Conservation (phyloP, 768 basidiomycete genomes). For the Auriscalpium microsporum region DNA sequence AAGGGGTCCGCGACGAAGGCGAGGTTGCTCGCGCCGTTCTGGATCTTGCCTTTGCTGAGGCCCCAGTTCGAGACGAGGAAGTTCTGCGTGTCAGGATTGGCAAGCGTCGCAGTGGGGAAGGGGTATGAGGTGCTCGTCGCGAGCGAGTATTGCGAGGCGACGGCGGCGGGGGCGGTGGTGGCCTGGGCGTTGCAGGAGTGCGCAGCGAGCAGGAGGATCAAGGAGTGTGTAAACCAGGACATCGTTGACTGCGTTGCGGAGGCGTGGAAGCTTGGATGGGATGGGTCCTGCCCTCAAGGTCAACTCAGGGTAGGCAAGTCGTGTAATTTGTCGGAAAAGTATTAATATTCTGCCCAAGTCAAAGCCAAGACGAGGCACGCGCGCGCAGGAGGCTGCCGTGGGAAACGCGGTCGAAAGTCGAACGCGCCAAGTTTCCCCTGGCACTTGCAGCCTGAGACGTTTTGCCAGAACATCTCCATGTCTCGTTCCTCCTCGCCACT, state of each 20-base stretch:
- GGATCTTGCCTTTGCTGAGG: slow-evolving; percentile 50
- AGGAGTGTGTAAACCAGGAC: neutral
- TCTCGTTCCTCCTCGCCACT: too few relatives aligned
- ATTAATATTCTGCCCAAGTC: too few relatives aligned
- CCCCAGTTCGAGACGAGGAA: slow-evolving; percentile 53
- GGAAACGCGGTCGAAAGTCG: too few relatives aligned
- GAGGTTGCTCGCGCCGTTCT: slow-evolving; percentile 46
- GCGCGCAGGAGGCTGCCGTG: too few relatives aligned
- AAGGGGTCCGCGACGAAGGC: slow-evolving; percentile 64
- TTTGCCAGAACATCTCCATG: too few relatives aligned
- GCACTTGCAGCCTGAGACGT: too few relatives aligned
- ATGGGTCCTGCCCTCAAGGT: neutral
- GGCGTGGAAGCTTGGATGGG: neutral
- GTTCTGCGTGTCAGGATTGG: slow-evolving; percentile 38
- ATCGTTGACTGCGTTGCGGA: neutral
- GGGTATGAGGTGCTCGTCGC: slow-evolving; percentile 54
- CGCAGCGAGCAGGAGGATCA: neutral
- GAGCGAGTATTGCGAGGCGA: slow-evolving; percentile 46
- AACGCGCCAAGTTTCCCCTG: too few relatives aligned
- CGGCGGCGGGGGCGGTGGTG: neutral
- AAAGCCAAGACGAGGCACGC: too few relatives aligned
- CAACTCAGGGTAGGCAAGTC: neutral
- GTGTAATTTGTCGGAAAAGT: neutral
- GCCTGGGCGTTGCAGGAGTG: neutral
- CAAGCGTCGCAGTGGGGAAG: slow-evolving; percentile 55